These are phyloP conservation scores for Neurospora sp. DNA, from an alignment of 495 filamentous ascomycete species.

Conservation along the genomic window DNA sequence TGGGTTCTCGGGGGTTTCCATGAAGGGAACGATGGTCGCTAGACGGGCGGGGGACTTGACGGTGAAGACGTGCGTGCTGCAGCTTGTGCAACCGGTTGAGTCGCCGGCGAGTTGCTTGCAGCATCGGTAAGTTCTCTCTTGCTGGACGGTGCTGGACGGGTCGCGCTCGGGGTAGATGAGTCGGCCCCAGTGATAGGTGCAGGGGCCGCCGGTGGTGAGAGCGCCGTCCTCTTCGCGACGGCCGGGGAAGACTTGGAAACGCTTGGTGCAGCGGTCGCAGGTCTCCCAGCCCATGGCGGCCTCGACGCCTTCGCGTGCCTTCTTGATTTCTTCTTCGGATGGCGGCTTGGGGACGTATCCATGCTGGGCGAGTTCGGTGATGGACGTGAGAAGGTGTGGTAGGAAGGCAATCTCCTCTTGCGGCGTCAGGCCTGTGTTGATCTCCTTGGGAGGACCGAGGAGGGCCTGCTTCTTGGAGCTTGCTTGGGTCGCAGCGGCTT, in stretches of 20 bases:
- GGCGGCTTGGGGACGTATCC: slow-evolving; percentile 67
- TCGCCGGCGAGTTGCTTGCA: slow-evolving; percentile 63
- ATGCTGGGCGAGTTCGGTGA: slow-evolving; percentile 47
- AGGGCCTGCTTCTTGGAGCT: slow-evolving; percentile 10
- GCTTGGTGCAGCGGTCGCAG: slow-evolving; percentile 75
- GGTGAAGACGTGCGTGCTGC: slow-evolving; percentile 78
- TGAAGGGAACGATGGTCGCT: slow-evolving; percentile 68
- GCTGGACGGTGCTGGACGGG: slow-evolving; percentile 24
- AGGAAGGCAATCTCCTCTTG: slow-evolving; percentile 60
- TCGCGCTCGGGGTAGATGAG: slow-evolving; percentile 38
- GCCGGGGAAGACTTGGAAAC: slow-evolving; percentile 90
- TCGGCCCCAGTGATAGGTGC: slow-evolving; percentile 68
- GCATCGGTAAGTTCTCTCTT: slow-evolving; percentile 59
- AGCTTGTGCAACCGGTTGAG: slow-evolving; percentile 59
- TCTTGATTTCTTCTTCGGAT: slow-evolving; percentile 34
- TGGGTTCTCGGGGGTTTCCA: slow-evolving; percentile 57
- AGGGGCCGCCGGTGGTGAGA: slow-evolving; percentile 64
- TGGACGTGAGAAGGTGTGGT: slow-evolving; percentile 45
- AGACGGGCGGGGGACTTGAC: slow-evolving; percentile 63
- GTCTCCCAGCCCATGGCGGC: slow-evolving; percentile 66
- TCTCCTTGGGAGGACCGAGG: slow-evolving; percentile 25
- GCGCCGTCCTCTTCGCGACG: slow-evolving; percentile 71
- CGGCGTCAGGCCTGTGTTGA: slow-evolving; percentile 57
- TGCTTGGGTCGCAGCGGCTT: slow-evolving; percentile 8
- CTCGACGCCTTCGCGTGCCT: slow-evolving; percentile 53